Evolutionary conservation across 2,329 filamentous ascomycete species (phyloP), one percentile per base, ranked within the genome.

Genomic region (Chaetomiaceae sp.): DNA sequence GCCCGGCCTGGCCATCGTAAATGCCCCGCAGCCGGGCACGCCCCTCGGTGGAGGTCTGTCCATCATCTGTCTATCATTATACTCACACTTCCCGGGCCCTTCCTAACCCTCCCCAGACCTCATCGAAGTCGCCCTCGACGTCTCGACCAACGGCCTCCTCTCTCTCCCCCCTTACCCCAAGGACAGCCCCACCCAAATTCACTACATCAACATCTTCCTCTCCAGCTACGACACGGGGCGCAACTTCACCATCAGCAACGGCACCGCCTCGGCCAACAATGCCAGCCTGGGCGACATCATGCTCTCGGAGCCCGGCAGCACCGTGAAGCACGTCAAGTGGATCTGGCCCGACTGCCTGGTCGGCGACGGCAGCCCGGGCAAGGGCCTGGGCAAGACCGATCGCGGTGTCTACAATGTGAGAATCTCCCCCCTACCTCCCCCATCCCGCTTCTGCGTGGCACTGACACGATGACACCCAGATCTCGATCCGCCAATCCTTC

Each of bases 301-400:
- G 70, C 64, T 68, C 23, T 79, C 84, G 55, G 83, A 88, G 61
- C 67, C 75, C 1, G 77, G 78, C 3, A 85, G 82, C 61, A 87
- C 85, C 0, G 85, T 88, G 38, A 88, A 88, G 63, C 84, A 88
- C 62, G 75, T 87, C 55, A 83, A 83, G 62, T 88, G 85, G 82
- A 70, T 78, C 17, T 88, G 84, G 84, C 85, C 85, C 0, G 76
- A 78, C 51, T 88, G 85, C 59, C 70, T 88, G 0, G 79, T 82
- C 3, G 84, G 84, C 16, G 70, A 83, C 44, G 81, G 80, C 44
- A 80, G 80, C 3, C 65, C 75, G 56, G 70, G 75, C 21, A 59
- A 64, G 1, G 63, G 67, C 3, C 23, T 51, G 16, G 64, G 67
- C 0, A 69, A 70, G 50, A 80, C 75, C 44, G 77, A 76, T 20